phyloP scores from a whole-genome alignment of 2,329 filamentous ascomycete species.

The Colletotrichum incanum region DNA sequence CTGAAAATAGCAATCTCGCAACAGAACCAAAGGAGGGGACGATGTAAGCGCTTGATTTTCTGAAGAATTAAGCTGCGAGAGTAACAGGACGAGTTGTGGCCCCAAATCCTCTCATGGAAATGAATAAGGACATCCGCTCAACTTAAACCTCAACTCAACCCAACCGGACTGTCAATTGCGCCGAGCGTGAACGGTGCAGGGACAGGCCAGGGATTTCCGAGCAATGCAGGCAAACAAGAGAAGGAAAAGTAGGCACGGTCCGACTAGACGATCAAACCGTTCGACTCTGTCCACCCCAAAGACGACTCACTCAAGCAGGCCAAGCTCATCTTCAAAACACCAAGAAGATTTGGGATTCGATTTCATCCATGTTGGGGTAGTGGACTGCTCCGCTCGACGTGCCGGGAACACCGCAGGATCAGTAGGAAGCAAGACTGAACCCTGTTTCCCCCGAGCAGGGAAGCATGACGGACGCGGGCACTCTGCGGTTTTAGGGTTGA shows the following conservation, averaged over 20 bases:
- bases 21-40: not conserved
- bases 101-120: not conserved
- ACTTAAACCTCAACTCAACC: conserved; percentile 24
- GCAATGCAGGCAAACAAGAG: conserved; percentile 1
- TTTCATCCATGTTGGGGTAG: conserved; percentile 6
- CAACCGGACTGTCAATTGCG: conserved; percentile 25
- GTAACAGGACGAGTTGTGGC: conserved; percentile 8
- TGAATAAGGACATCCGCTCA: conserved; percentile 14
- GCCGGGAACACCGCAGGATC: conserved; percentile 22
- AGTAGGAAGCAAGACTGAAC: not conserved
- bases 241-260: conserved; percentile 36
- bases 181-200: conserved; percentile 24
- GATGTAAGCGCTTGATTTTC: not conserved
- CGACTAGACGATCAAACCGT: conserved; percentile 14
- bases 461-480: conserved; percentile 22
- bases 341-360: conserved; percentile 4
- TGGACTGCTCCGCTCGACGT: not conserved
- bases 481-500: conserved; percentile 20
- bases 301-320: not conserved
- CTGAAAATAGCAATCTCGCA: not conserved
- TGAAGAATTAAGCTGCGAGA: not conserved
- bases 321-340: not conserved
- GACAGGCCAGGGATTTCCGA: conserved; percentile 17
- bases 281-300: not conserved
- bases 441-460: not conserved